A percentile compares a stretch with the other conserved stretches of the same genome.
phyloP scores from a whole-genome alignment of 2,329 filamentous ascomycete genomes.

The Amphichorda felina region DNA sequence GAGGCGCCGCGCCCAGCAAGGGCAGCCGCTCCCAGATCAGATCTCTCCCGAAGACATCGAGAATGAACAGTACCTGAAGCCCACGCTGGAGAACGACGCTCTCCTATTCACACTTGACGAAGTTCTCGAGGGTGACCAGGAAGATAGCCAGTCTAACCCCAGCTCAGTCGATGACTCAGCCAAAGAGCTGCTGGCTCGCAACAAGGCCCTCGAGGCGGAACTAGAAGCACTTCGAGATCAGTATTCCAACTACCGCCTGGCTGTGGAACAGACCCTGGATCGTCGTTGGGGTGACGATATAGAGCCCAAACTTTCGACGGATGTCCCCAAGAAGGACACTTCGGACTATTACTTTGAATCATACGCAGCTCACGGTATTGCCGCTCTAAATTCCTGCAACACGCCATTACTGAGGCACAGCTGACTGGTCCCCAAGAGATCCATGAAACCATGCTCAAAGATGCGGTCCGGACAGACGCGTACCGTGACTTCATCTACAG shows the following conservation, averaged over 20 bases:
- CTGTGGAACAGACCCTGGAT: constrained; percentile 55
- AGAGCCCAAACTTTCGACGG: constrained; percentile 16
- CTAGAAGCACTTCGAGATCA: constrained; percentile 46
- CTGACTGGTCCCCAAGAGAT: constrained; percentile 48
- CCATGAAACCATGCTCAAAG: constrained; percentile 93
- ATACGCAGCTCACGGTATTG: constrained; percentile 46
- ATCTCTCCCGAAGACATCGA: constrained; percentile 52
- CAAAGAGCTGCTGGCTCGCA: constrained; percentile 32
- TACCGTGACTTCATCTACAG: constrained; percentile 94
- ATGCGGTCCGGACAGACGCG: constrained; percentile 74
- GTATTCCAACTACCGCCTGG: constrained; percentile 52
- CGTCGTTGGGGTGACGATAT: constrained; percentile 50
- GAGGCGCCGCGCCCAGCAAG: constrained; percentile 32
- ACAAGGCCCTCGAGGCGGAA: constrained; percentile 47
- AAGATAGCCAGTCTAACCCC: constrained; percentile 9
- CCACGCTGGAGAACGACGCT: constrained; percentile 79
- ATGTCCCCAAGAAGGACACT: constrained; percentile 17
- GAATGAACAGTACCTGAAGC: constrained; percentile 73
- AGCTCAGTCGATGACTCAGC: constrained; percentile 9
- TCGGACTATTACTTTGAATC: constrained; percentile 46
- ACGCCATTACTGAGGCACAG: not conserved
- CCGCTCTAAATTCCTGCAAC: too few relatives aligned
- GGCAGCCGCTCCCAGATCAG: constrained; percentile 36
- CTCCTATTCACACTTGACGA: constrained; percentile 83
- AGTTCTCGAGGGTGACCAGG: constrained; percentile 28